A percentile compares a stretch with the other conserved stretches of the same genome.
These are phyloP conservation scores for Brassica incana DNA, from an alignment of 345 rosid species.

Conservation along the genomic window DNA sequence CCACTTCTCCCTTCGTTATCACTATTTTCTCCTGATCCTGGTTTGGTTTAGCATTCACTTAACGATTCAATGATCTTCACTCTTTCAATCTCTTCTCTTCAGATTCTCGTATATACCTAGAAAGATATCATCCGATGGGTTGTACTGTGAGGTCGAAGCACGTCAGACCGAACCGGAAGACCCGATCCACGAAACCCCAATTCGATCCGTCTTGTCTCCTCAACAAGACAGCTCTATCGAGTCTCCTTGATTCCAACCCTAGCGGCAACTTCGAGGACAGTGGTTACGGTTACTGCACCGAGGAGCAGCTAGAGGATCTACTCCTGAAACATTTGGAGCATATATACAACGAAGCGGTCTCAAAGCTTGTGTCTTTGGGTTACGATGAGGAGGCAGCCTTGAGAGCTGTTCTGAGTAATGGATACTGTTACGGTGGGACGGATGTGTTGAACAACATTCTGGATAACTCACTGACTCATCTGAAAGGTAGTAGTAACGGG, in stretches of 20 bases:
- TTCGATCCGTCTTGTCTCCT: slow-evolving; percentile 60
- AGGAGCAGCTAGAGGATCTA: slow-evolving; percentile 79
- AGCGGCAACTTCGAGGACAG: slow-evolving; percentile 51
- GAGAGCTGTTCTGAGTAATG: slow-evolving; percentile 72
- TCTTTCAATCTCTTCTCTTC: slow-evolving; percentile 2
- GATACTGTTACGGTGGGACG: slow-evolving; percentile 86
- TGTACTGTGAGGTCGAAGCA: slow-evolving; percentile 70
- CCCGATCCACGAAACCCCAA: slow-evolving; percentile 60
- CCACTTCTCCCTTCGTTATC: too few relatives aligned
- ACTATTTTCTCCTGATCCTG: background rate
- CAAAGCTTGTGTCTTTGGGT: slow-evolving; percentile 67
- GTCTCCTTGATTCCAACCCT: slow-evolving; percentile 49
- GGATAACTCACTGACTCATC: slow-evolving; percentile 70
- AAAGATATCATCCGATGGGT: slow-evolving; percentile 46
- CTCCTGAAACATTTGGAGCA: slow-evolving; percentile 61
- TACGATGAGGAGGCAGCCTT: slow-evolving; percentile 74
- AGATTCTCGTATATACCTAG: background rate
- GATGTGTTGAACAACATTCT: slow-evolving; percentile 78
- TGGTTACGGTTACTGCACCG: slow-evolving; percentile 85
- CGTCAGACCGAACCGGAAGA: slow-evolving; percentile 53
- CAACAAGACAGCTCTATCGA: slow-evolving; percentile 50
- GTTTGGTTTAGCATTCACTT: slow-evolving; percentile 10
- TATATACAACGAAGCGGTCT: slow-evolving; percentile 64
- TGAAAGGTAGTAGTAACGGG: slow-evolving; percentile 47
- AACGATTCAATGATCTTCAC: slow-evolving; percentile 25